Conservation (phyloP, 345 rosid species). For the Gossypium rotundifolium region DNA sequence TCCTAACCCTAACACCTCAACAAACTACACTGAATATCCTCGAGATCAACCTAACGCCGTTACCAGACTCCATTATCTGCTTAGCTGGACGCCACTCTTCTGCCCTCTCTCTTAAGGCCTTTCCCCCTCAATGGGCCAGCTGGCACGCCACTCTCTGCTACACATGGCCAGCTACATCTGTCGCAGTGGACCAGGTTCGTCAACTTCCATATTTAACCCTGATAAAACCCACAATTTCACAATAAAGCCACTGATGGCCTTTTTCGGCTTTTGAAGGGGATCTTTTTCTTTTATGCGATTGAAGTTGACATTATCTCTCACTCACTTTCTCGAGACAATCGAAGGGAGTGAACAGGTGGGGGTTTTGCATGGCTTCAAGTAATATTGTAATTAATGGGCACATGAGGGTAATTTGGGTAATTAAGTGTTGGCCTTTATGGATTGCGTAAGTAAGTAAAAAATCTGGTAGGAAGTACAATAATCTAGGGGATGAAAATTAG, state of each 20-base stretch:
- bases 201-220: neutral
- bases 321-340: neutral
- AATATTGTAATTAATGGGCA: neutral
- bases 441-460: slow-evolving; percentile 17
- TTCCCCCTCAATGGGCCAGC: slow-evolving; percentile 27
- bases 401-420: neutral
- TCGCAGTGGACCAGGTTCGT: neutral
- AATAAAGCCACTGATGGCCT: neutral
- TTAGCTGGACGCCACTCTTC: slow-evolving; percentile 33
- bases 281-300: neutral
- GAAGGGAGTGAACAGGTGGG: neutral
- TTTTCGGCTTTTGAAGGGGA: neutral
- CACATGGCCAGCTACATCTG: slow-evolving; percentile 40
- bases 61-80: slow-evolving; percentile 15
- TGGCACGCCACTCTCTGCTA: slow-evolving; percentile 21
- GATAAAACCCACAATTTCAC: neutral
- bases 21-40: neutral
- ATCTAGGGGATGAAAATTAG: slow-evolving; percentile 17
- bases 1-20: neutral
- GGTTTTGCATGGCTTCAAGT: neutral
- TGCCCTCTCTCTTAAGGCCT: neutral
- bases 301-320: neutral
- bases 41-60: slow-evolving; percentile 7
- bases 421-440: neutral
- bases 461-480: slow-evolving; percentile 22